Evolutionary conservation across 768 basidiomycete genomes (phyloP).

Genomic region (Boletus rubroflammeus): DNA sequence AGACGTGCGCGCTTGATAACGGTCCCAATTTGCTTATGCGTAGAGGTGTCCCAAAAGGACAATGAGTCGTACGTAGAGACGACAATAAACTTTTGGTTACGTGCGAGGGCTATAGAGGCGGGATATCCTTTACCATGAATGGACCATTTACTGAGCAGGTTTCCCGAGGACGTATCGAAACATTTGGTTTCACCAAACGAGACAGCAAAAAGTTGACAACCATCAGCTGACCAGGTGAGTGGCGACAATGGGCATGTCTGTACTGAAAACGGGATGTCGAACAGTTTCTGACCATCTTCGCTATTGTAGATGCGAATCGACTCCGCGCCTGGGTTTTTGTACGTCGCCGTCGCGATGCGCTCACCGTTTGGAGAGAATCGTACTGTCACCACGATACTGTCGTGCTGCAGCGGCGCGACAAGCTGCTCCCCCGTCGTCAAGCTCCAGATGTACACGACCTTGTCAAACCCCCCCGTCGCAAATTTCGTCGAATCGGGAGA

Average conservation of each 20-base stretch:
- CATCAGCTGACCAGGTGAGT: neutral
- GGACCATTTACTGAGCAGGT: neutral
- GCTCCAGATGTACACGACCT: neutral
- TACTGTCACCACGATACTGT: neutral
- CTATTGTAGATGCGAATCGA: neutral
- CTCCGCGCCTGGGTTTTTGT: neutral
- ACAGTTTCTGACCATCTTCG: neutral
- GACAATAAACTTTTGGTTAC: neutral
- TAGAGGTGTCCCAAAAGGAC: neutral
- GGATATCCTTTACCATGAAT: neutral
- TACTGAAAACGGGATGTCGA: neutral
- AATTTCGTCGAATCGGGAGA: neutral
- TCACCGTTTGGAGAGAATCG: neutral
- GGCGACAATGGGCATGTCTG: neutral
- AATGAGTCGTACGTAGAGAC: neutral
- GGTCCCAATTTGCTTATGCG: neutral
- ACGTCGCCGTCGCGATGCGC: neutral
- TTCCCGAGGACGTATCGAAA: neutral
- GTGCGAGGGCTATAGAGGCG: neutral
- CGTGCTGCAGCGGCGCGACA: neutral
- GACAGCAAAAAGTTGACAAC: slow-evolving; percentile 1
- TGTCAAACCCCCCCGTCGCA: neutral
- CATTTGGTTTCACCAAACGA: neutral
- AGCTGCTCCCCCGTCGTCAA: neutral
- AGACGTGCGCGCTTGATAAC: neutral